A percentile compares a stretch with the other conserved stretches of the same genome.
Evolutionary conservation across 345 rosid genomes (phyloP).

Genomic region (Pelargonium nanum): DNA sequence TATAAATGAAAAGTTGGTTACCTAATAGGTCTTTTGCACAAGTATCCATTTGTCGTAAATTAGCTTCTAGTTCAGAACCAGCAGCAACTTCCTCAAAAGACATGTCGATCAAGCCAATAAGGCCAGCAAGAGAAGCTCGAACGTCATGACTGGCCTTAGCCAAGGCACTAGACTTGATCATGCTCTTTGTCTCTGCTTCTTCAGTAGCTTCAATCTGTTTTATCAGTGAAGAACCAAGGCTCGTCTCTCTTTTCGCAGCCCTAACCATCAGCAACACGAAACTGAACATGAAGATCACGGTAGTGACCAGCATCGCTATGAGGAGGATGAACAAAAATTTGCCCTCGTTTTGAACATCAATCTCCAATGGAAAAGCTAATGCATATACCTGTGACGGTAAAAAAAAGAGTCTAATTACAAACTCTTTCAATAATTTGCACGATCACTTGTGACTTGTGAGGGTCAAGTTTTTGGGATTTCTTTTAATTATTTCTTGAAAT

Average conservation of each 20-base stretch:
- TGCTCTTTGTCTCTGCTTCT: conserved; percentile 66
- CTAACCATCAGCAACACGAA: conserved; percentile 27
- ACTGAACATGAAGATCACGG: conserved; percentile 16
- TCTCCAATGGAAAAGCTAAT: conserved; percentile 27
- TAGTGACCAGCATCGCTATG: conserved; percentile 13
- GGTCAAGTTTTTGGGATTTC: not conserved
- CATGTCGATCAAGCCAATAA: conserved; percentile 44
- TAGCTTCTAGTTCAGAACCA: conserved; percentile 32
- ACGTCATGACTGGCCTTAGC: conserved; percentile 78
- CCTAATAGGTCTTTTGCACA: conserved; percentile 53
- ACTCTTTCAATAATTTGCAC: not conserved
- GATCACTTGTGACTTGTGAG: not conserved
- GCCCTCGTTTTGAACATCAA: conserved; percentile 13
- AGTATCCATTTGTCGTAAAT: conserved; percentile 32
- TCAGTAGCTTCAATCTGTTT: conserved; percentile 73
- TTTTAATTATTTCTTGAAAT: too few relatives aligned
- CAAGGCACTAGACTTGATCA: conserved; percentile 62
- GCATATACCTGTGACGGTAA: conserved; percentile 40
- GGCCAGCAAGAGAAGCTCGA: conserved; percentile 50
- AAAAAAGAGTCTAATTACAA: not conserved
- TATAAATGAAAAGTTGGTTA: conserved; percentile 15
- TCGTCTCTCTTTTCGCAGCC: conserved; percentile 39
- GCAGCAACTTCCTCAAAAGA: conserved; percentile 26
- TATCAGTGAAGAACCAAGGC: conserved; percentile 35
- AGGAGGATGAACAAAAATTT: conserved; percentile 19